phyloP scores from a whole-genome alignment of 495 filamentous ascomycete genomes.

The Penicillium waksmanii region DNA sequence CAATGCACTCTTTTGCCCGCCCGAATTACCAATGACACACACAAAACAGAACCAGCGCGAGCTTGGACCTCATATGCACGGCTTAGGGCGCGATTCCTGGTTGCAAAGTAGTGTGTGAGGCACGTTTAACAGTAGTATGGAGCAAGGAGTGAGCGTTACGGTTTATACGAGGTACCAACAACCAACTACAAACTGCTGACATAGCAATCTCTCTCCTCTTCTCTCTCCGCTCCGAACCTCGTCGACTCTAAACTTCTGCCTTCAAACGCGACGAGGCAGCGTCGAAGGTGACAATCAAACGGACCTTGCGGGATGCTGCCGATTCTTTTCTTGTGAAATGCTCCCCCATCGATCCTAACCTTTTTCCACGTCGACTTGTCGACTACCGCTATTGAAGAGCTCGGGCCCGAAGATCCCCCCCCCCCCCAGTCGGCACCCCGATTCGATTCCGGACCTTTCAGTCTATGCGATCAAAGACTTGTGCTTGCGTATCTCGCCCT shows the following conservation, averaged over 20 bases:
- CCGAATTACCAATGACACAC: constrained; percentile 19
- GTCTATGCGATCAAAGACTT: constrained; percentile 3
- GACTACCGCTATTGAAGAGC: constrained; percentile 17
- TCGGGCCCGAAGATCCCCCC: constrained; percentile 15
- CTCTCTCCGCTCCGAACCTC: constrained; percentile 23
- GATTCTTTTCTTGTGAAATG: constrained; percentile 22
- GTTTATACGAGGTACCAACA: neutral
- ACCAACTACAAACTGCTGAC: constrained; percentile 22
- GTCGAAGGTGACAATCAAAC: constrained; percentile 6
- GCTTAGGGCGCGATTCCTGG: constrained; percentile 8
- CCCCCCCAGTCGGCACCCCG: constrained; percentile 16
- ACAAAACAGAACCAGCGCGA: constrained; percentile 2
- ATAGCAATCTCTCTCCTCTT: constrained; percentile 18
- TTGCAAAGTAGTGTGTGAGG: neutral
- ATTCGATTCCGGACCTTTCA: constrained; percentile 8
- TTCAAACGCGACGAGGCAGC: constrained; percentile 14
- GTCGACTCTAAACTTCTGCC: constrained; percentile 16
- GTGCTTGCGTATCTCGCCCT: constrained; percentile 4
- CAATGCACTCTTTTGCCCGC: constrained; percentile 1
- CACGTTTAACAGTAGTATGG: neutral
- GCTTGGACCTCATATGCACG: constrained; percentile 19
- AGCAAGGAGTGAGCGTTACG: constrained; percentile 12
- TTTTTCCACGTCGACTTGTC: constrained; percentile 15
- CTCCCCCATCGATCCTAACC: constrained; percentile 12
- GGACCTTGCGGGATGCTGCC: constrained; percentile 21